Evolutionary conservation across 441 rosid species (phyloP), one percentile per base, ranked within the genome.

Genomic region (Syzygium syzygioides): DNA sequence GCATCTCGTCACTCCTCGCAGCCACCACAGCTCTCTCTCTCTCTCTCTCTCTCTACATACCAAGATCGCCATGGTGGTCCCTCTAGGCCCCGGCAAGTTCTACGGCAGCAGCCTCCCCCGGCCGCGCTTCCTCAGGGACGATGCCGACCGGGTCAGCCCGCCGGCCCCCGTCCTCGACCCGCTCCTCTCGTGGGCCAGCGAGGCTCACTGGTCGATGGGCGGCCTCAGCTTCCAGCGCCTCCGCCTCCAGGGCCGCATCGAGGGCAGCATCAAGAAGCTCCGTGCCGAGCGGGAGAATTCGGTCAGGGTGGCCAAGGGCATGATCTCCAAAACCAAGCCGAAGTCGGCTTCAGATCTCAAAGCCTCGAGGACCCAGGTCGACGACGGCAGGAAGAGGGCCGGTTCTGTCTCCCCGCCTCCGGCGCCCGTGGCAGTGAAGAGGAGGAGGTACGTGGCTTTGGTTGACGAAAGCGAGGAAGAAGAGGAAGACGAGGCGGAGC

Each of bases 121-220:
- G 11, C 99, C 99, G 15, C 96, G 98, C 86, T 89, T 94, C 95
- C 95, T 92, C 12, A 93, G 89, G 89, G 84, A 91, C 91, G 94
- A 91, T 87, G 1, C 91, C 6, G 94, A 89, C 45, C 95, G 98
- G 9, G 94, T 96, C 1, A 98, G 96, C 76, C 98, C 99, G 7
- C 99, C 99, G 0, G 86, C 87, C 4, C 64, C 97, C 7, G 96
- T 96, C 30, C 91, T 93, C 56, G 99, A 95, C 76, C 96, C 99
- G 19, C 91, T 98, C 4, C 96, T 96, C 50, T 91, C 98, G 1
- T 98, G 99, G 99, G 99, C 99, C 5, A 86, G 87, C 30, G 99
- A 96, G 76, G 99, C 99, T 20, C 99, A 98, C 93, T 98, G 99
- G 99, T 95, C 99, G 85, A 98, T 98, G 99, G 99, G 99, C 17